A percentile compares a stretch with the other conserved stretches of the same genome.
Conservation (phyloP, 495 filamentous ascomycete genomes). For the Penicillium paxilli region DNA sequence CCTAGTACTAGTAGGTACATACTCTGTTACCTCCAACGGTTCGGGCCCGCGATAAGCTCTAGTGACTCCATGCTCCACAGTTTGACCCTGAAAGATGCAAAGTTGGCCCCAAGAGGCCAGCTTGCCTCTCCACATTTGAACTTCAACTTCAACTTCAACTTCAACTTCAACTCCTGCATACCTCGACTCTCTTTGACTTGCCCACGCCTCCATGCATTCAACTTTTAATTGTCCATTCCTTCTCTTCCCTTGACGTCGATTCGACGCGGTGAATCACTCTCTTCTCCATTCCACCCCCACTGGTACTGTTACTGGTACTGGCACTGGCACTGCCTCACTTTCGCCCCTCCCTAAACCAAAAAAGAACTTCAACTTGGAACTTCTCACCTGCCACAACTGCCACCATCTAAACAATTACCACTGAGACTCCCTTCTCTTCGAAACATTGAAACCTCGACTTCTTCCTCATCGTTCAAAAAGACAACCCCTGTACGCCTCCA, state of each 20-base stretch:
- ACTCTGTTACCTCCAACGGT: no score
- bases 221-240: constrained; percentile 4
- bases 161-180: constrained; percentile 5
- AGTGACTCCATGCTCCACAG: no score
- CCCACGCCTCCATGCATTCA: constrained; percentile 16
- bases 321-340: no score
- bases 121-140: constrained; percentile 30
- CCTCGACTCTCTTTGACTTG: constrained; percentile 4
- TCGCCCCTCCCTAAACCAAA: neutral
- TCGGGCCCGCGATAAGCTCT: no score
- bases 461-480: neutral
- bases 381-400: no score
- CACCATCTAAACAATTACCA: no score
- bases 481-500: neutral
- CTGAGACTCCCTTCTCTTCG: no score
- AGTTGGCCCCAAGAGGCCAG: constrained; percentile 45
- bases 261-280: neutral
- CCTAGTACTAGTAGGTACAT: no score
- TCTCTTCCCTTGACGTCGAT: neutral
- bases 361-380: no score
- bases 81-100: no score
- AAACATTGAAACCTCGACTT: no score
- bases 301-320: no score
- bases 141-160: constrained; percentile 3
- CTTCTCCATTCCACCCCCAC: neutral